These are phyloP conservation scores for Citrus reticulata DNA, from an alignment of 345 rosid species.

Conservation along the genomic window DNA sequence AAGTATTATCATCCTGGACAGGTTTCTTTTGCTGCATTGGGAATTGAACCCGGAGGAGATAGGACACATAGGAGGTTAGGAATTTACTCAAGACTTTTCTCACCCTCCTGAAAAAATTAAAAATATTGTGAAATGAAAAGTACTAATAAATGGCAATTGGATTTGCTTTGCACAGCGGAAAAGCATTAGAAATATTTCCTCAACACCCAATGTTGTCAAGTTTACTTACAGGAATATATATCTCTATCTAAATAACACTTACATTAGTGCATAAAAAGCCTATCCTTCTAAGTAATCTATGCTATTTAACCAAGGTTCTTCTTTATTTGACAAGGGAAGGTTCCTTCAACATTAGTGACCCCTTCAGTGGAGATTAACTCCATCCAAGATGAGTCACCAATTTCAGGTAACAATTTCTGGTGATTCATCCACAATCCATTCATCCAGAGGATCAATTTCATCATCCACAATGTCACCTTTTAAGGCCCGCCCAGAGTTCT, in stretches of 20 bases:
- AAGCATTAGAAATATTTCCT: background rate
- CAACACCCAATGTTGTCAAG: background rate
- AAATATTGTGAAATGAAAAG: too few species aligned
- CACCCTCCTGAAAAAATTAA: too few species aligned
- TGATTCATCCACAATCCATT: slow-evolving; percentile 14
- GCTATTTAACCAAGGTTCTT: background rate
- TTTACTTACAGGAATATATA: background rate
- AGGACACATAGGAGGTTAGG: too few species aligned
- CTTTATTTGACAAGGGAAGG: background rate
- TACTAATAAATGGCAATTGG: too few species aligned
- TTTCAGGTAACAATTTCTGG: background rate
- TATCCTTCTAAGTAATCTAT: too few species aligned
- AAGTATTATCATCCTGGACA: too few species aligned
- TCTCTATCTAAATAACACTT: background rate
- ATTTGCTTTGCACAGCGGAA: background rate
- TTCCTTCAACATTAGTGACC: background rate
- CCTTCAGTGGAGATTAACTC: background rate
- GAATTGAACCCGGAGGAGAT: too few species aligned
- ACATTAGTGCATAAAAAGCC: background rate
- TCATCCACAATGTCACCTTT: background rate
- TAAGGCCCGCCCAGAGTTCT: background rate
- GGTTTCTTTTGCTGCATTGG: too few species aligned
- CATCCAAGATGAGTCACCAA: background rate
- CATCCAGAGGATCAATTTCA: slow-evolving; percentile 27
- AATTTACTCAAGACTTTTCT: too few species aligned